Base-by-base conservation (phyloP, 2,329 filamentous ascomycete genomes). In the Colletotrichum sp. region DNA sequence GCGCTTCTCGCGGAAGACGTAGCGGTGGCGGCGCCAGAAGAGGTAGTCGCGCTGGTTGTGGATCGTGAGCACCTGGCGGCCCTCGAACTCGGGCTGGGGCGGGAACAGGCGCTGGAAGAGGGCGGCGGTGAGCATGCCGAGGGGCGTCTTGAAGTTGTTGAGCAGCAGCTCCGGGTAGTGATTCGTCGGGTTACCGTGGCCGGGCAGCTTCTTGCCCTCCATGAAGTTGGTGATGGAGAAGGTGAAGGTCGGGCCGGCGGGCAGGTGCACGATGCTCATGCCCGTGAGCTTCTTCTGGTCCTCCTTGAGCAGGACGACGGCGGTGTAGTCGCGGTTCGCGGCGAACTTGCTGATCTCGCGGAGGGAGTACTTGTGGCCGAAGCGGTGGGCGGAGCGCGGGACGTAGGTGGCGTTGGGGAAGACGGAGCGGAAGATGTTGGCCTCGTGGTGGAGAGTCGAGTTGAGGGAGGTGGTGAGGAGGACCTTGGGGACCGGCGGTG, bases 41-140 rank as follows among this genome's bases (percentile, higher is more conserved):
- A 99, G 97, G 84, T 96, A 99, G 85, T 99, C 96, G 78, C 96
- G 93, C 87, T 98, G 96, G 80, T 98, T 98, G 85, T 98, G 96
- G 68, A 98, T 86, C 1, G 96, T 98, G 10, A 98, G 92, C 2
- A 98, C 96, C 82, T 98, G 96, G 28, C 96, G 89, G 6, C 96
- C 96, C 79, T 94, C 90, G 8, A 99, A 88, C 80, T 99, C 95
- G 0, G 97, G 96, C 59, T 92, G 91, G 0, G 93, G 91, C 0
- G 96, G 97, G 85, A 76, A 76, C 32, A 98, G 85, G 0, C 90
- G 92, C 78, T 94, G 91, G 87, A 99, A 97, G 2, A 98, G 88
- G 81, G 95, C 93, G 10, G 96, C 96, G 0, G 96, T 95, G 52
- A 99, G 88, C 12, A 98, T 89, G 86, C 97, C 97, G 3, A 99